Evolutionary conservation across 805 yeast species (phyloP).

Genomic region (Torulaspora franciscae): DNA sequence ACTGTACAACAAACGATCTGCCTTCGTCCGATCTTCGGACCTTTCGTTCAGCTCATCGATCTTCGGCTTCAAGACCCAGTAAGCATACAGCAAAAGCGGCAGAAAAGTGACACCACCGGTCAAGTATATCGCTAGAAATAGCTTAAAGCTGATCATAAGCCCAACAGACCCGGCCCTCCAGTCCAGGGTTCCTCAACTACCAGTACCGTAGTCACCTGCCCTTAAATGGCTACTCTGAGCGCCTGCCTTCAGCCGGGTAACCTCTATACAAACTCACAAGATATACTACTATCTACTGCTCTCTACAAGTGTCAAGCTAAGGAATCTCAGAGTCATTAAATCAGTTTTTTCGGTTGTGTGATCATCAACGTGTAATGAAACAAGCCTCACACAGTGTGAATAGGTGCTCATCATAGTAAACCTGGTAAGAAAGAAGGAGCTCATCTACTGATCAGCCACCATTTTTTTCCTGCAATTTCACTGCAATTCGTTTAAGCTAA

Average conservation of each 20-base stretch:
- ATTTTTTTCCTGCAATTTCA: neutral
- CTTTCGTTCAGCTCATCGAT: slow-evolving; percentile 22
- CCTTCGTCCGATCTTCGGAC: slow-evolving; percentile 22
- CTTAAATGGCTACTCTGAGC: neutral
- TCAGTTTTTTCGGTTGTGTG: slow-evolving; percentile 36
- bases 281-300: neutral
- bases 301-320: neutral
- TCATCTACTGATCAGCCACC: slow-evolving; percentile 12
- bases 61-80: slow-evolving; percentile 33
- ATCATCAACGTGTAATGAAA: slow-evolving; percentile 33
- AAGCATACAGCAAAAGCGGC: slow-evolving; percentile 47
- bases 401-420: slow-evolving; percentile 20
- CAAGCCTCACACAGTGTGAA: slow-evolving; percentile 40
- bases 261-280: neutral
- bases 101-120: slow-evolving; percentile 80
- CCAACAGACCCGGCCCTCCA: neutral
- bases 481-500: slow-evolving; percentile 1
- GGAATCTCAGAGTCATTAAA: slow-evolving; percentile 39
- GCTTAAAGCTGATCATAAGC: slow-evolving; percentile 28
- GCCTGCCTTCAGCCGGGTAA: neutral
- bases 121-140: slow-evolving; percentile 48
- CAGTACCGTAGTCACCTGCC: neutral
- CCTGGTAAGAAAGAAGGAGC: slow-evolving; percentile 1
- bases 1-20: slow-evolving; percentile 3
- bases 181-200: neutral